Base-by-base conservation (phyloP, 345 rosid genomes). In the Dipteronia sinensis region DNA sequence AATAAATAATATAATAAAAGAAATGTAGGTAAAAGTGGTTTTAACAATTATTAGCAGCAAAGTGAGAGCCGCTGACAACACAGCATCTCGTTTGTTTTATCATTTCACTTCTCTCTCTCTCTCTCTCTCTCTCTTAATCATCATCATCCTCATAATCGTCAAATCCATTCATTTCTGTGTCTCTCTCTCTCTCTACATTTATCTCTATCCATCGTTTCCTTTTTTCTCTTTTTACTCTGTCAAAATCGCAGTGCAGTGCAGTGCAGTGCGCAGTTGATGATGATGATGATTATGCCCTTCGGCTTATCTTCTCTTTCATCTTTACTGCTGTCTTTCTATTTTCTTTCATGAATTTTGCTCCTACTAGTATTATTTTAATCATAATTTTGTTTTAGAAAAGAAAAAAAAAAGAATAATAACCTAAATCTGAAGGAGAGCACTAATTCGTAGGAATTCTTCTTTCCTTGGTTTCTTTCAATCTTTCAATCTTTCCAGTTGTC, bases 21-120 rank as follows among this genome's bases (percentile, higher is more conserved):
- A 72, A 77, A 70, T 73, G 79, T 75, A 69, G 74, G 79, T 58
- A 82, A 81, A 87, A 75, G 87, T 85, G 78, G 85, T 84, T 78
- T 80, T 81, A 86, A 85, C 92, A 89, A 93, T 89, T 81, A 91
- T 93, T 90, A 90, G 93, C 89, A 86, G 94, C 92, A 89, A 91
- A 90, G 90, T 87, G 85, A 90, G 92, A 88, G 89, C 83, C 85
- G 84, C 90, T 88, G 91, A 90, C 90, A 87, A 81, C 93, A 79
- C 89, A 88, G 88, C 92, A 86, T 88, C 90, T 86, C 77, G 68
- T 85, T 78, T 88, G 83, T 83, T 85, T 86, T 85, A 77, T 83
- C 80, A 83, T 77, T 78, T 83, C 81, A 29, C 70, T 68, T 78
- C 79, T 85, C 73, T 78, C 80, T 77, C 83, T 77, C 79, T 73